Conservation (phyloP, 176 grass and related monocot species). For the Aechmea fasciata region DNA sequence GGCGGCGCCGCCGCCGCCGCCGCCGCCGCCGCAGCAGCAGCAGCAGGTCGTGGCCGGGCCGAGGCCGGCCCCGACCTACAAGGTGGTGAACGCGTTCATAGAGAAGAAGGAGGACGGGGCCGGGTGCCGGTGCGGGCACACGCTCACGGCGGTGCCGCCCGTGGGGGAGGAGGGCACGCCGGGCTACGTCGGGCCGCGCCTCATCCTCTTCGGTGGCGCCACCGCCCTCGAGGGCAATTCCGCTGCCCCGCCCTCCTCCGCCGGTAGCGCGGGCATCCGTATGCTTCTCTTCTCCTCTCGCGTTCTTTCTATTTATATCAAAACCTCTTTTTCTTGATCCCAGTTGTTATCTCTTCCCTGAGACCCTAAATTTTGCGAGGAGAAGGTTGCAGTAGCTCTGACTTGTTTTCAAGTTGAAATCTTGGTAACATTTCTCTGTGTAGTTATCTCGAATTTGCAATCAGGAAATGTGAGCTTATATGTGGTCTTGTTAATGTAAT, state of each 20-base stretch:
- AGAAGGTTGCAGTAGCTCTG: background rate
- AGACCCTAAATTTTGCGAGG: conserved; percentile 7
- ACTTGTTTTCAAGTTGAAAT: background rate
- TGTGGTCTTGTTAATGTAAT: background rate
- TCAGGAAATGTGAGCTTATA: no score
- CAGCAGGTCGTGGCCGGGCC: conserved; percentile 33
- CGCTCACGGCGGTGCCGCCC: conserved; percentile 71
- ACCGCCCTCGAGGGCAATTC: conserved; percentile 94
- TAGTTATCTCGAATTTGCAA: background rate
- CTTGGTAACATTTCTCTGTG: background rate
- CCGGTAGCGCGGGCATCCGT: conserved; percentile 89
- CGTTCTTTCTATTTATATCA: conserved; percentile 5
- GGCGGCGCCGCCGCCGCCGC: conserved; percentile 10
- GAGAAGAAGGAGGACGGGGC: conserved; percentile 94
- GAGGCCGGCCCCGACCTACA: conserved; percentile 63
- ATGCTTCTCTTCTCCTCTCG: conserved; percentile 28
- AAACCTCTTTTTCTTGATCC: conserved; percentile 11
- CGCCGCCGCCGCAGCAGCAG: conserved; percentile 3
- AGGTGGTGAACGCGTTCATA: conserved; percentile 66
- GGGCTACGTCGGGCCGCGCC: conserved; percentile 59
- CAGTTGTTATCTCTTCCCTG: conserved; percentile 3
- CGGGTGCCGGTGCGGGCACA: conserved; percentile 84
- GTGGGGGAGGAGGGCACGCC: conserved; percentile 78
- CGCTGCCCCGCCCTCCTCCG: conserved; percentile 59
- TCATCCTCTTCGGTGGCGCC: conserved; percentile 86